Base-by-base conservation (phyloP, 75 land plant genomes). In the Sequoia sempervirens region DNA sequence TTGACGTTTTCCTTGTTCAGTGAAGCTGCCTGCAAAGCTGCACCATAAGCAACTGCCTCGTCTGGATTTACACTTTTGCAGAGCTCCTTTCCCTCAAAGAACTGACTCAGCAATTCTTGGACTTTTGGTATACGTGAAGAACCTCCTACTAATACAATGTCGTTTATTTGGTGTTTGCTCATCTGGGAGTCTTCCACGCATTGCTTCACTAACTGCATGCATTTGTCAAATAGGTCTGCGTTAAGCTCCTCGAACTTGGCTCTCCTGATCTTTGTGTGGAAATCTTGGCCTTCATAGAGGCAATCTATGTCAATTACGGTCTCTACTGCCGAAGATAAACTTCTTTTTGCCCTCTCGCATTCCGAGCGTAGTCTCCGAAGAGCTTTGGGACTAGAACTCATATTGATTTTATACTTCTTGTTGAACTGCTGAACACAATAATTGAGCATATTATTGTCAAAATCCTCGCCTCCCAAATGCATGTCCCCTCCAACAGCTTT, bases 401-500 rank as follows among this genome's bases (percentile, higher is more conserved):
- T 18, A 18, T 81, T 23, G 12, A n/a, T 81, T 32, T 81, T 52
- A 40, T 32, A 17, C 52, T 18, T 81, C 14, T 23, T 53, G 20
- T 52, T 26, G 64, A 81, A 81, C 30, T 23, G 8, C 74, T 46
- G 37, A 6, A 81, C 82, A 56, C 52, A 81, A 56, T 26, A 58
- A 53, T 58, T 53, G 73, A 81, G 61, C 82, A 81, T 15, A 23
- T 70, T 81, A 81, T 81, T 81, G 52, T 46, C 82, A 81, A 81
- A 81, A 81, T 81, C 82, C 26, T 53, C 82, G 1, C 86, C 86
- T 18, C 86, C 87, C 76, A 85, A 52, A 36, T 84, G 86, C 74
- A 50, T 46, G 82, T 85, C 79, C 20, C 86, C 86, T 28, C 46
- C 52, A 13, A 82, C 72, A 32, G 86, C 86, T 80, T 85, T 85